Percentiles rank a stretch among this genome's conserved stretches.
phyloP scores from a whole-genome alignment of 2,329 filamentous ascomycete genomes.

The Dothideomycetes sp. region DNA sequence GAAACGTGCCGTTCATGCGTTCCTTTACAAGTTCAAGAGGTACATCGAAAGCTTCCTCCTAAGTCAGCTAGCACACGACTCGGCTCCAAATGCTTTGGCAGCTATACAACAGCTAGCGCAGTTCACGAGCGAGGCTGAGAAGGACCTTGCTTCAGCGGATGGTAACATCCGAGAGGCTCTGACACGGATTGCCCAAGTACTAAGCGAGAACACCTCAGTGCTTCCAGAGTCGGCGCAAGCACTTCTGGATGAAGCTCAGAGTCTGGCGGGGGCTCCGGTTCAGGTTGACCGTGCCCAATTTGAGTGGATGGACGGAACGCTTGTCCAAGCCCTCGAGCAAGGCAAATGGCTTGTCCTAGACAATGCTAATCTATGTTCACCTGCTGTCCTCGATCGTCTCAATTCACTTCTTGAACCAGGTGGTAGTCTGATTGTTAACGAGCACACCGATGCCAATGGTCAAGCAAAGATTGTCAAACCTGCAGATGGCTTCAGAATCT shows the following conservation, averaged over 20 bases:
- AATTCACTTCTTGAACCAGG: constrained; percentile 91
- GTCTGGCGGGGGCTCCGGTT: constrained; percentile 42
- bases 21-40: constrained; percentile 38
- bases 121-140: constrained; percentile 3
- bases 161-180: constrained; percentile 2
- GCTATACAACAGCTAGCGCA: constrained; percentile 1
- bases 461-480: constrained; percentile 69
- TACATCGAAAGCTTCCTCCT: constrained; percentile 1
- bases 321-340: constrained; percentile 74
- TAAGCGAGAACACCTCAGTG: constrained; percentile 5
- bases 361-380: constrained; percentile 93
- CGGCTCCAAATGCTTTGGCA: not conserved
- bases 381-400: constrained; percentile 84
- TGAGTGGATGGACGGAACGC: constrained; percentile 89
- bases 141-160: constrained; percentile 1
- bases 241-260: constrained; percentile 38
- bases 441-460: constrained; percentile 75
- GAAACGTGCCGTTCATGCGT: constrained; percentile 56
- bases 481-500: constrained; percentile 80
- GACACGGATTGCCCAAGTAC: constrained; percentile 5
- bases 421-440: constrained; percentile 81
- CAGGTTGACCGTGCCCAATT: constrained; percentile 67
- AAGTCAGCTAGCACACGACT: not conserved
- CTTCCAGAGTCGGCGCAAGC: constrained; percentile 4
- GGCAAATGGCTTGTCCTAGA: constrained; percentile 92